Conservation (phyloP, 2,329 filamentous ascomycete species). For the Diaporthe longicolla region DNA sequence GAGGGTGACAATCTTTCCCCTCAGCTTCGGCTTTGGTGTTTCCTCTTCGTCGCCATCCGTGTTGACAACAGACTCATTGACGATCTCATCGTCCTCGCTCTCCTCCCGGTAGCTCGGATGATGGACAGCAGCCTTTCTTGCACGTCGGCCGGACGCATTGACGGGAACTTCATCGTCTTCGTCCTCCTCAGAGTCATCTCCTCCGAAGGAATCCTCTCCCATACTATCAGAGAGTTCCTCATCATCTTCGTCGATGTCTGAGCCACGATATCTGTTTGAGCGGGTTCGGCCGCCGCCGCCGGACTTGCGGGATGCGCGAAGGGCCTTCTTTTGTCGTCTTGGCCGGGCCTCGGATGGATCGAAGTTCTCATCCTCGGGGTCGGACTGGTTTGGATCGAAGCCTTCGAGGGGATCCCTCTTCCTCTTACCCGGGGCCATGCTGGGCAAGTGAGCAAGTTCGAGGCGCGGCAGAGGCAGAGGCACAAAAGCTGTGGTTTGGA, state of each 20-base stretch:
- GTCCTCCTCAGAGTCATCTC: slow-evolving; percentile 58
- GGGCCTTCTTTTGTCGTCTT: slow-evolving; percentile 56
- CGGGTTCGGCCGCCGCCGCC: slow-evolving; percentile 40
- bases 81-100: slow-evolving; percentile 57
- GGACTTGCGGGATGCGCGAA: slow-evolving; percentile 50
- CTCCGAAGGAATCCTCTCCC: slow-evolving; percentile 64
- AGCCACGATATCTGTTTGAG: slow-evolving; percentile 65
- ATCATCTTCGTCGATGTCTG: slow-evolving; percentile 74
- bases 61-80: slow-evolving; percentile 46
- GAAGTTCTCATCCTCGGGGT: slow-evolving; percentile 77
- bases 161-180: slow-evolving; percentile 57
- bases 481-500: slow-evolving; percentile 11
- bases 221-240: slow-evolving; percentile 69
- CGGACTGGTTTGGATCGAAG: slow-evolving; percentile 77
- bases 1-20: slow-evolving; percentile 61
- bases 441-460: neutral
- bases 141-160: slow-evolving; percentile 63
- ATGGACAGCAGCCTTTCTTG: slow-evolving; percentile 63
- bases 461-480: neutral
- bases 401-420: slow-evolving; percentile 69
- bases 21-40: slow-evolving; percentile 46
- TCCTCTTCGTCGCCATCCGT: slow-evolving; percentile 49
- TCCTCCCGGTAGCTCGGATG: slow-evolving; percentile 64
- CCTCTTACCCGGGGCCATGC: slow-evolving; percentile 65
- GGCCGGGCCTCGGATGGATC: slow-evolving; percentile 65